Conservation (phyloP, 208 protist species). For the Leishmania amazonensis region DNA sequence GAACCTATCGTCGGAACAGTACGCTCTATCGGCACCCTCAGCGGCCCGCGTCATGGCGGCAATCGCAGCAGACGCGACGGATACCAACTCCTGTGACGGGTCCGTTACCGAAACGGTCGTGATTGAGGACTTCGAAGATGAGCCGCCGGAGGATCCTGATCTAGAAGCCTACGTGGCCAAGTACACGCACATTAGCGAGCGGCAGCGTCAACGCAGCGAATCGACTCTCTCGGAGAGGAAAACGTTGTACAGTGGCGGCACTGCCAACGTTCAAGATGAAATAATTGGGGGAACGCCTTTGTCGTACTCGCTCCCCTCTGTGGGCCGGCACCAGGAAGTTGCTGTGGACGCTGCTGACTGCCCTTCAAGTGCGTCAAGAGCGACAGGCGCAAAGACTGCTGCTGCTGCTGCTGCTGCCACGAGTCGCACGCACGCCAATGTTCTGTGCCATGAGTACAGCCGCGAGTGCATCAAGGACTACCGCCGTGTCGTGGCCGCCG, state of each 20-base stretch:
- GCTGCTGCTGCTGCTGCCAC: neutral
- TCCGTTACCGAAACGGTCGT: conserved; percentile 26
- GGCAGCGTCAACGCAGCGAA: conserved; percentile 20
- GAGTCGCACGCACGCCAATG: conserved; percentile 4
- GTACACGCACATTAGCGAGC: conserved; percentile 31
- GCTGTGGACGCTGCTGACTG: neutral
- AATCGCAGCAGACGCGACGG: neutral
- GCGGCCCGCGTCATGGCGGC: neutral
- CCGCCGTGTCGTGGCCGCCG: conserved; percentile 49
- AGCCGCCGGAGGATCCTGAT: conserved; percentile 19
- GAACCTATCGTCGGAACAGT: neutral
- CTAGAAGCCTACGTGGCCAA: conserved; percentile 22
- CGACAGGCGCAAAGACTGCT: neutral
- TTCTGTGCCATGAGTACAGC: conserved; percentile 55
- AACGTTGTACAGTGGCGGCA: neutral
- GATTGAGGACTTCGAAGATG: conserved; percentile 31
- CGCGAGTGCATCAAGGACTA: conserved; percentile 70
- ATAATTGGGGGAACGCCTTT: neutral
- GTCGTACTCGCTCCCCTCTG: neutral
- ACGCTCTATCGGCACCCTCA: neutral
- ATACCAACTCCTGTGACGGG: conserved; percentile 3
- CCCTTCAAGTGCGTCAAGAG: neutral
- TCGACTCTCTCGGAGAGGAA: neutral
- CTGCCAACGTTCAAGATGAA: neutral
- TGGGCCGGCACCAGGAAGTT: neutral